These are phyloP conservation scores for Rhodotorula graminis DNA, from an alignment of 768 basidiomycete genomes.

Conservation along the genomic window DNA sequence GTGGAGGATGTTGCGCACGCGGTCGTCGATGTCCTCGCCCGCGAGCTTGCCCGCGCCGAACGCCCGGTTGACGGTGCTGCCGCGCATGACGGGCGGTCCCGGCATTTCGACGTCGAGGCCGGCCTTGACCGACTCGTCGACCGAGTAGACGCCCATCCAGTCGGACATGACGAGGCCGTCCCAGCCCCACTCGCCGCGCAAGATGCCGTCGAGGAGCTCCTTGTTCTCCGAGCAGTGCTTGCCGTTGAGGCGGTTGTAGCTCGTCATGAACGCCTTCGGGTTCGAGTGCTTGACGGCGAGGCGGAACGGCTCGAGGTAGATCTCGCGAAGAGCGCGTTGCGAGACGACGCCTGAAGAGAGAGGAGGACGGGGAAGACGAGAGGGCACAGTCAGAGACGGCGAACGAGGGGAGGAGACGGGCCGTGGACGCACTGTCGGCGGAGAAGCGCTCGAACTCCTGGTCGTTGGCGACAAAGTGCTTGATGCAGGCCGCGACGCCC, in stretches of 20 bases:
- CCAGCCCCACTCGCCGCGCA: conserved; percentile 46
- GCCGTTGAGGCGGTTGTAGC: conserved; percentile 47
- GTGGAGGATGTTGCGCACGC: conserved; percentile 53
- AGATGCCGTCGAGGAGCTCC: conserved; percentile 43
- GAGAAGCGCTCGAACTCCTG: conserved; percentile 38
- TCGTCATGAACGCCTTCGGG: conserved; percentile 27
- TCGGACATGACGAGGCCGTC: conserved; percentile 46
- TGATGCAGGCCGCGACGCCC: conserved; percentile 43
- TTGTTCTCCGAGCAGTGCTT: conserved; percentile 45
- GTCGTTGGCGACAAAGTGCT: conserved; percentile 44
- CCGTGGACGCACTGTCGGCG: conserved; percentile 2
- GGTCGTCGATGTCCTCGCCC: conserved; percentile 52
- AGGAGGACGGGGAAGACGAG: neutral
- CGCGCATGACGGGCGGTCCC: conserved; percentile 49
- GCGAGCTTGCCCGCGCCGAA: conserved; percentile 45
- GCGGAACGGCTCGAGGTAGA: conserved; percentile 48
- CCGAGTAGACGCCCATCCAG: conserved; percentile 42
- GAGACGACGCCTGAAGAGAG: conserved; percentile 40
- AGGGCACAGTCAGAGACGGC: too few relatives aligned
- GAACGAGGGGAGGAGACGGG: too few relatives aligned
- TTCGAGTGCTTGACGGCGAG: conserved; percentile 40
- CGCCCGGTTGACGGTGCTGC: conserved; percentile 27
- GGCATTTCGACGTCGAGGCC: conserved; percentile 45
- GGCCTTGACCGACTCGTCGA: conserved; percentile 44
- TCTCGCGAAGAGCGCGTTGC: conserved; percentile 46